Evolutionary conservation across 345 rosid genomes (phyloP), one percentile per base, ranked within the genome.

Genomic region (Cardamine chenopodiifolia): DNA sequence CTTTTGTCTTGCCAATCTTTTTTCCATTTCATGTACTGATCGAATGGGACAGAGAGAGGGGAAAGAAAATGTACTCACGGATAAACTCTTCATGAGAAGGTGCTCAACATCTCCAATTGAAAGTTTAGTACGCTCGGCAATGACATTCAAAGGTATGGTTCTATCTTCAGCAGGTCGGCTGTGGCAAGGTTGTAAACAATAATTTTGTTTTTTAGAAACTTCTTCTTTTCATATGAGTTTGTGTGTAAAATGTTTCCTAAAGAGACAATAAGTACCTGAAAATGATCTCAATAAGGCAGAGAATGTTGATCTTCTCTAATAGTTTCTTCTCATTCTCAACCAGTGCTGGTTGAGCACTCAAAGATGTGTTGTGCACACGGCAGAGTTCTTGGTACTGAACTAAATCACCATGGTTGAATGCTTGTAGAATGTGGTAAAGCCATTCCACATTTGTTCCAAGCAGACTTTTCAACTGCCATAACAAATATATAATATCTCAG

Each of bases 141-240:
- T 95, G 54, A 90, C 80, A 59, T 62, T 84, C 74, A 92, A 67
- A 3, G 98, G 97, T 80, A 92, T 92, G 67, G 93, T 95, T 71
- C 97, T 87, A 81, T 92, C 97, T 85, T 95, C 98, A 6, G 99
- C 85, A 63, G 97, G 86, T 69, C 99, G 99, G 76, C 98, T 88
- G 84, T 81, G 42, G 42, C 73, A 77, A 22, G 39, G 62, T 42
- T 52, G 23, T 10, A 7, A 45, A 15, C 49, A 62, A 7, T 34
- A 10, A 3, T 15, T n/a, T 32, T 3, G 5, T 7, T 17, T 4
- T 44, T 45, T 15, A 45, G 50, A 45, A n/a, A 1, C 22, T 17
- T 45, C 8, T 17, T 45, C 22, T 45, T 45, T 11, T 25, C 60
- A 34, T 50, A 26, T 44, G 39, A 37, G 67, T 31, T n/a, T 32